These are phyloP conservation scores for Neurospora terricola DNA, from an alignment of 495 filamentous ascomycete genomes.

Conservation along the genomic window DNA sequence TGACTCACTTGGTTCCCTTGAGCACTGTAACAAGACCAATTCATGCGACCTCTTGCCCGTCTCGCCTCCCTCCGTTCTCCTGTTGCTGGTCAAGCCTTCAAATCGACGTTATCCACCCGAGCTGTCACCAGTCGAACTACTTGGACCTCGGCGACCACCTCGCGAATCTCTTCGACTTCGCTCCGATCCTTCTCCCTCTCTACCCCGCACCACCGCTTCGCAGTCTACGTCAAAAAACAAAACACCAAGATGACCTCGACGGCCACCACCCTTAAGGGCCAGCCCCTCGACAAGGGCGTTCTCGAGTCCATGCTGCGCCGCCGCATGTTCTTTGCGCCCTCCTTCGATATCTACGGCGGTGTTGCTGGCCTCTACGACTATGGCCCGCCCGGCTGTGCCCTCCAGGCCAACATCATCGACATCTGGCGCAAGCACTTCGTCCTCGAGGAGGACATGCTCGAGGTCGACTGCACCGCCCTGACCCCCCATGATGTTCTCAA, in stretches of 20 bases:
- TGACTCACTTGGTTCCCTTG: conserved; percentile 20
- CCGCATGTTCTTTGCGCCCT: conserved; percentile 86
- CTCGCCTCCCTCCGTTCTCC: conserved; percentile 11
- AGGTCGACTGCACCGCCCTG: conserved; percentile 76
- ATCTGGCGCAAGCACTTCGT: conserved; percentile 89
- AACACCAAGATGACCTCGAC: conserved; percentile 29
- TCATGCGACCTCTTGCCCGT: conserved; percentile 16
- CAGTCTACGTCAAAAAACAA: conserved; percentile 25
- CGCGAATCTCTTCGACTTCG: conserved; percentile 5
- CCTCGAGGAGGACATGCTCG: conserved; percentile 80
- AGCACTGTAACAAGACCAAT: conserved; percentile 7
- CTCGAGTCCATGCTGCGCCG: conserved; percentile 80
- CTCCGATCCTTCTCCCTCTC: conserved; percentile 11
- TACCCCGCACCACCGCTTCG: conserved; percentile 9
- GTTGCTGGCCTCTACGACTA: conserved; percentile 80
- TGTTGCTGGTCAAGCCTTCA: conserved; percentile 17
- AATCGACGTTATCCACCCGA: conserved; percentile 6
- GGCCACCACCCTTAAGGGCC: conserved; percentile 73
- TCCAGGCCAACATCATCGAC: conserved; percentile 81
- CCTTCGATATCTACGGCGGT: conserved; percentile 90
- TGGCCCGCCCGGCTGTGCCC: conserved; percentile 69
- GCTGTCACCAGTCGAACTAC: not conserved
- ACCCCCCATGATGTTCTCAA: conserved; percentile 88
- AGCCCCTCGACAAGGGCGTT: conserved; percentile 69
- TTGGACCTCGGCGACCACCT: not conserved